Evolutionary conservation across 2,329 filamentous ascomycete genomes (phyloP).

Genomic region (Verticillium dahliae): DNA sequence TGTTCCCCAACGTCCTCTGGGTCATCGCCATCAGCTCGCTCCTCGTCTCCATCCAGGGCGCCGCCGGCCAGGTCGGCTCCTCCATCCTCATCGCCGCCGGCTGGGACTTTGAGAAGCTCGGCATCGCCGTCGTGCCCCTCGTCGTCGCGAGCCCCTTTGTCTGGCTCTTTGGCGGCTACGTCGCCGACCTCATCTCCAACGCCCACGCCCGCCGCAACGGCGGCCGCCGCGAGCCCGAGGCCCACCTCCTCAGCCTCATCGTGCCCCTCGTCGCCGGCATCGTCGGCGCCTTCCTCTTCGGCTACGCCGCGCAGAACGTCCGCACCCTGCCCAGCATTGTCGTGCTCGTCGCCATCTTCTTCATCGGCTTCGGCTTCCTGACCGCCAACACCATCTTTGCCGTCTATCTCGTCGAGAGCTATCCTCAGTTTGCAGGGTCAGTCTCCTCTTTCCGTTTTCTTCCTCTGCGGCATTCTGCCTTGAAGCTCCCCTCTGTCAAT

Average conservation of each 20-base stretch:
- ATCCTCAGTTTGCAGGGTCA: slow-evolving; percentile 16
- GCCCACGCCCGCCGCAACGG: slow-evolving; percentile 18
- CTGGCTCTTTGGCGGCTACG: slow-evolving; percentile 19
- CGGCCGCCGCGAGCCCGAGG: slow-evolving; percentile 23
- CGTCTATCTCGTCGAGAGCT: slow-evolving; percentile 26
- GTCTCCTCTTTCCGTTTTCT: background rate
- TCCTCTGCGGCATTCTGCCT: too few relatives aligned
- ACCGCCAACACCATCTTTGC: slow-evolving; percentile 20
- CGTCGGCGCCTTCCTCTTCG: slow-evolving; percentile 23
- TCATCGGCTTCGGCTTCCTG: slow-evolving; percentile 21
- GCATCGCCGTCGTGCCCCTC: slow-evolving; percentile 14
- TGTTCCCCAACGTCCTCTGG: slow-evolving; percentile 28
- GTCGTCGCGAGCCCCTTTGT: slow-evolving; percentile 11
- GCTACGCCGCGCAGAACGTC: slow-evolving; percentile 18
- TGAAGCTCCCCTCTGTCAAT: too few relatives aligned
- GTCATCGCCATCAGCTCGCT: slow-evolving; percentile 22
- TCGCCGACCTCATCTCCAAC: slow-evolving; percentile 22
- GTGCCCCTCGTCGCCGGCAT: slow-evolving; percentile 21
- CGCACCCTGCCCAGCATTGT: slow-evolving; percentile 17
- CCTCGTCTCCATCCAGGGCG: slow-evolving; percentile 22
- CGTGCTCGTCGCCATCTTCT: slow-evolving; percentile 18
- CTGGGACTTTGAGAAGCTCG: slow-evolving; percentile 22
- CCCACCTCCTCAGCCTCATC: slow-evolving; percentile 21
- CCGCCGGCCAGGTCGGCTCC: slow-evolving; percentile 17
- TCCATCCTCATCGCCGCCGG: slow-evolving; percentile 14